A percentile compares a stretch with the other conserved stretches of the same genome.
phyloP scores from a whole-genome alignment of 179 eudicot genomes.

The Silene coronaria region DNA sequence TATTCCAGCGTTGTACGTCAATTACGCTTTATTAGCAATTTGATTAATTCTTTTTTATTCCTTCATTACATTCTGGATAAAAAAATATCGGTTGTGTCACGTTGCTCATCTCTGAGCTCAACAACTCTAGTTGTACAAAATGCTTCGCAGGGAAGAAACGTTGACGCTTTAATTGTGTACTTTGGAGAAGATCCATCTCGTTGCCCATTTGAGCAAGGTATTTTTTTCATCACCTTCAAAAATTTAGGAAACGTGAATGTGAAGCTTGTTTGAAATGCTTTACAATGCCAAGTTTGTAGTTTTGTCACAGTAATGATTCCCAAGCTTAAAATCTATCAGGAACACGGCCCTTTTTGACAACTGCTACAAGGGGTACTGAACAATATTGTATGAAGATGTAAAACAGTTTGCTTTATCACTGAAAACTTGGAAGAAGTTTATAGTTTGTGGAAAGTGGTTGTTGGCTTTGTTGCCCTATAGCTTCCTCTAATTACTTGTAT shows the following conservation, averaged over 20 bases:
- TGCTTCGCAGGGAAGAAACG: constrained; percentile 62
- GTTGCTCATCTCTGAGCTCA: constrained; percentile 2
- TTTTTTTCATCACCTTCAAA: constrained; percentile 18
- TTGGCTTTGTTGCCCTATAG: background rate
- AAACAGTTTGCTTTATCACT: too few relatives aligned
- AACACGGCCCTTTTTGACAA: background rate
- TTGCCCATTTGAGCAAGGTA: constrained; percentile 94
- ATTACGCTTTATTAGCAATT: background rate
- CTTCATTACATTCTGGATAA: background rate
- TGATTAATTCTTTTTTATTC: background rate
- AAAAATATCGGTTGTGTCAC: background rate
- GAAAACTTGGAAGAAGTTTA: too few relatives aligned
- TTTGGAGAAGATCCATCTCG: constrained; percentile 94
- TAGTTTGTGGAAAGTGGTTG: background rate
- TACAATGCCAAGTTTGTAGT: too few relatives aligned
- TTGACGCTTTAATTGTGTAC: constrained; percentile 71
- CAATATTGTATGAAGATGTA: too few relatives aligned
- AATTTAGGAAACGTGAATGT: background rate
- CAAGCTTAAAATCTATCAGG: background rate
- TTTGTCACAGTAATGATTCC: too few relatives aligned
- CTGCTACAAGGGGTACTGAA: too few relatives aligned
- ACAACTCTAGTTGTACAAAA: background rate
- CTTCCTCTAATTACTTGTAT: constrained; percentile 4
- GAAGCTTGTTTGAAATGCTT: background rate
- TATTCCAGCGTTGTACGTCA: constrained; percentile 71